Evolutionary conservation across 176 grass and related monocot species (phyloP).

Genomic region (Tillandsia fasciculata): DNA sequence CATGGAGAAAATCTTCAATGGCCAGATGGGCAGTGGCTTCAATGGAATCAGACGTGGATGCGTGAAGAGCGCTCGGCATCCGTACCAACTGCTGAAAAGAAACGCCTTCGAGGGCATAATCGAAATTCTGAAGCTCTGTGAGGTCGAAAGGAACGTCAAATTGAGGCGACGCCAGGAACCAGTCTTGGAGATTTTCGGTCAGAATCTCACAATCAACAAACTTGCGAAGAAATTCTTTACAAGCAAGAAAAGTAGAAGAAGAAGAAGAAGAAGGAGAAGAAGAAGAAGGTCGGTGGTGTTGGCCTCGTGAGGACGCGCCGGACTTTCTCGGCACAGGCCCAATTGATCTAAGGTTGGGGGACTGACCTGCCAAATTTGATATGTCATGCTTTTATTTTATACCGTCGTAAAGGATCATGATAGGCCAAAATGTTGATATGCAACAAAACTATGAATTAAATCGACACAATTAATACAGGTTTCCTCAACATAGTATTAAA

Average conservation of each 20-base stretch:
- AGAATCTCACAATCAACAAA: slow-evolving; percentile 87
- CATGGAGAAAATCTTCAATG: slow-evolving; percentile 90
- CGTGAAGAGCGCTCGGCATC: slow-evolving; percentile 83
- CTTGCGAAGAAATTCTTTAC: slow-evolving; percentile 85
- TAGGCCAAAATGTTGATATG: neutral
- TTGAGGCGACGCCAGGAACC: slow-evolving; percentile 54
- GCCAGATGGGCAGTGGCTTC: slow-evolving; percentile 84
- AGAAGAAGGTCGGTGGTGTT: slow-evolving; percentile 33
- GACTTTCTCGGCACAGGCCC: slow-evolving; percentile 42
- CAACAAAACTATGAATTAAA: neutral
- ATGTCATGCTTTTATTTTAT: slow-evolving; percentile 7
- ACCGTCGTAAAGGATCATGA: neutral
- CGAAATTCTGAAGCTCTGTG: slow-evolving; percentile 69
- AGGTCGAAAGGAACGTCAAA: slow-evolving; percentile 75
- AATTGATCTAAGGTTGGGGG: slow-evolving; percentile 48
- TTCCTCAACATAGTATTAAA: neutral
- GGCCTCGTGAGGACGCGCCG: slow-evolving; percentile 31
- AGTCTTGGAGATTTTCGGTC: slow-evolving; percentile 68
- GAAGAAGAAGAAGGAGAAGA: slow-evolving; percentile 74
- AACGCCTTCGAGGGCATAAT: slow-evolving; percentile 82
- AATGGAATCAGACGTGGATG: slow-evolving; percentile 61
- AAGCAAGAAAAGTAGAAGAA: slow-evolving; percentile 62
- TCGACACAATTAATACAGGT: neutral
- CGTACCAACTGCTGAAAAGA: slow-evolving; percentile 83
- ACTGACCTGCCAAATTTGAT: slow-evolving; percentile 38